phyloP scores from a whole-genome alignment of 345 rosid genomes.

The Camelina laxa region DNA sequence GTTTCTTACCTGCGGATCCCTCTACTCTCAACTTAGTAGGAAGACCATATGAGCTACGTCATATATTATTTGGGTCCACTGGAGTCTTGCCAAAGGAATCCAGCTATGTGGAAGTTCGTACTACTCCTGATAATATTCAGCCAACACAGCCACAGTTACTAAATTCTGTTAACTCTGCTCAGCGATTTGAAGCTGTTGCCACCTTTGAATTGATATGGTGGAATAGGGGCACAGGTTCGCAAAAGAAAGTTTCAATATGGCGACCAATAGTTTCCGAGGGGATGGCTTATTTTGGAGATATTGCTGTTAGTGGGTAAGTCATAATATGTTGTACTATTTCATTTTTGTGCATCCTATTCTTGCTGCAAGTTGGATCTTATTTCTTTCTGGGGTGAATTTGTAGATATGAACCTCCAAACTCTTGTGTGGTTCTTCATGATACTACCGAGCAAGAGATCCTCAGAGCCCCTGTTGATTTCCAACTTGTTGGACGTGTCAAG shows the following conservation, averaged over 20 bases:
- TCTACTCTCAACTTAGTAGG: slow-evolving; percentile 53
- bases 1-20: slow-evolving; percentile 86
- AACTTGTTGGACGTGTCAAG: slow-evolving; percentile 80
- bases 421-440: slow-evolving; percentile 80
- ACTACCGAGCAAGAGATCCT: slow-evolving; percentile 68
- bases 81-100: slow-evolving; percentile 52
- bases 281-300: slow-evolving; percentile 92
- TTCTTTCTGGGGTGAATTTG: slow-evolving; percentile 37
- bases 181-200: slow-evolving; percentile 75
- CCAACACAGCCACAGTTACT: slow-evolving; percentile 45
- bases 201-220: slow-evolving; percentile 90
- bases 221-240: slow-evolving; percentile 71
- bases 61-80: slow-evolving; percentile 59
- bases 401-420: slow-evolving; percentile 89
- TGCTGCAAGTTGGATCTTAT: slow-evolving; percentile 7
- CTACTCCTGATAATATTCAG: slow-evolving; percentile 46
- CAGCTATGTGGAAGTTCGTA: slow-evolving; percentile 44
- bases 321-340: slow-evolving; percentile 27
- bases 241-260: slow-evolving; percentile 88
- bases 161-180: slow-evolving; percentile 56
- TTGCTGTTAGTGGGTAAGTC: slow-evolving; percentile 89
- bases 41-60: slow-evolving; percentile 79
- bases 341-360: slow-evolving; percentile 9
- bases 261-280: slow-evolving; percentile 79
- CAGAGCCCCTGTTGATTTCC: slow-evolving; percentile 69